A percentile compares a stretch with the other conserved stretches of the same genome.
Evolutionary conservation across 169 alveolate species (phyloP).

Genomic region (Cystoisospora suis): DNA sequence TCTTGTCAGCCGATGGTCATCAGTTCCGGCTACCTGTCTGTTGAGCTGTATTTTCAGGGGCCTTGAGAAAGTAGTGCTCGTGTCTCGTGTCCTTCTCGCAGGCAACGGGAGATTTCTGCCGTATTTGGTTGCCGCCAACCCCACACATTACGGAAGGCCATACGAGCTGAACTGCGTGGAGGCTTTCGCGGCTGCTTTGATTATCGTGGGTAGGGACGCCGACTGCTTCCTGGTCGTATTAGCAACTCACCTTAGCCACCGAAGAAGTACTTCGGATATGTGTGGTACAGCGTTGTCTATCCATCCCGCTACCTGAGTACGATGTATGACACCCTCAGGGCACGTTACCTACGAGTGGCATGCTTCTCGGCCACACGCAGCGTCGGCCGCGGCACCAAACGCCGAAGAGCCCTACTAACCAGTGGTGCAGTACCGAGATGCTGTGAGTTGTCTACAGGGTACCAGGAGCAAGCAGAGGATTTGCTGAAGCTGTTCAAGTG

Average conservation of each 20-base stretch:
- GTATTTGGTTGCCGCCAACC: conserved; percentile 92
- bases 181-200: conserved; percentile 93
- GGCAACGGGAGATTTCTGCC: conserved; percentile 77
- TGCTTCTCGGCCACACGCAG: neutral
- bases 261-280: neutral
- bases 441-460: neutral
- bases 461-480: neutral
- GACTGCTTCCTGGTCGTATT: no score
- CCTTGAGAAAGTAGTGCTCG: neutral
- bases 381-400: neutral
- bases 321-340: neutral
- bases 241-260: no score
- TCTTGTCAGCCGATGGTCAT: neutral
- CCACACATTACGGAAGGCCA: conserved; percentile 95
- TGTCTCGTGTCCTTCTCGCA: neutral
- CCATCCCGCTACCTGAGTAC: neutral
- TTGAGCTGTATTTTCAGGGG: neutral
- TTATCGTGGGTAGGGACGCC: conserved; percentile 86
- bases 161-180: conserved; percentile 94
- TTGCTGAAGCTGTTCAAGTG: conserved; percentile 12
- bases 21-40: neutral
- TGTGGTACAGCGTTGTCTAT: neutral
- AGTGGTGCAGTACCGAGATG: neutral
- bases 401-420: neutral
- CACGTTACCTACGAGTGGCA: neutral